These are phyloP conservation scores for Turritis glabra DNA, from an alignment of 345 rosid genomes.

Conservation along the genomic window DNA sequence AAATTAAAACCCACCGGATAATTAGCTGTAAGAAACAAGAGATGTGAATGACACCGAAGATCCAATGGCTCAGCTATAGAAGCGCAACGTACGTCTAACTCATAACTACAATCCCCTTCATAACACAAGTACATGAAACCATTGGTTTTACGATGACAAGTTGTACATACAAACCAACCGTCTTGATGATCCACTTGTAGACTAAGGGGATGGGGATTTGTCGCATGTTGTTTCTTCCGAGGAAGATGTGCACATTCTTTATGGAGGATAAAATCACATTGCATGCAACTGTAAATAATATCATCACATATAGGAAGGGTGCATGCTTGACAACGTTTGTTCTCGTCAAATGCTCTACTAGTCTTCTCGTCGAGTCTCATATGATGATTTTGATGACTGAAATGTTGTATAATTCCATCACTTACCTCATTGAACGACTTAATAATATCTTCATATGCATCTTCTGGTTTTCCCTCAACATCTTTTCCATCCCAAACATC, in stretches of 20 bases:
- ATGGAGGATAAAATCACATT: conserved; percentile 33
- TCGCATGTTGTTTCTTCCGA: not conserved
- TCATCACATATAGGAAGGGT: conserved; percentile 8
- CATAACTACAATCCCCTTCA: not conserved
- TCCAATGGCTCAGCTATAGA: conserved; percentile 1
- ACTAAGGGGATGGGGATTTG: conserved; percentile 10
- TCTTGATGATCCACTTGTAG: not conserved
- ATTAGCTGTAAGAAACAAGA: not conserved
- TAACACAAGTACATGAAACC: conserved; percentile 9
- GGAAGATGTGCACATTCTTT: conserved; percentile 34
- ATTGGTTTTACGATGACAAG: fast-evolving
- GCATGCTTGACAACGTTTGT: conserved; percentile 24
- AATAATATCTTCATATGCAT: not conserved
- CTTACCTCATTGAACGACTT: not conserved
- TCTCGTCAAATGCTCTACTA: not conserved
- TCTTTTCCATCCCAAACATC: conserved; percentile 31
- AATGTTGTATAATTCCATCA: conserved; percentile 7
- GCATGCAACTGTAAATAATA: conserved; percentile 18
- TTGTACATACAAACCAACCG: not conserved
- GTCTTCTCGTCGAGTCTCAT: conserved; percentile 4
- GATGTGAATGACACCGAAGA: conserved; percentile 1
- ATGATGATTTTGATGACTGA: conserved; percentile 21
- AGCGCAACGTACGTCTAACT: not conserved
- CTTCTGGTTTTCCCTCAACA: not conserved
- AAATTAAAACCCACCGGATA: no score